These are phyloP conservation scores for Nemania abortiva DNA, from an alignment of 2,329 filamentous ascomycete species.

Conservation along the genomic window DNA sequence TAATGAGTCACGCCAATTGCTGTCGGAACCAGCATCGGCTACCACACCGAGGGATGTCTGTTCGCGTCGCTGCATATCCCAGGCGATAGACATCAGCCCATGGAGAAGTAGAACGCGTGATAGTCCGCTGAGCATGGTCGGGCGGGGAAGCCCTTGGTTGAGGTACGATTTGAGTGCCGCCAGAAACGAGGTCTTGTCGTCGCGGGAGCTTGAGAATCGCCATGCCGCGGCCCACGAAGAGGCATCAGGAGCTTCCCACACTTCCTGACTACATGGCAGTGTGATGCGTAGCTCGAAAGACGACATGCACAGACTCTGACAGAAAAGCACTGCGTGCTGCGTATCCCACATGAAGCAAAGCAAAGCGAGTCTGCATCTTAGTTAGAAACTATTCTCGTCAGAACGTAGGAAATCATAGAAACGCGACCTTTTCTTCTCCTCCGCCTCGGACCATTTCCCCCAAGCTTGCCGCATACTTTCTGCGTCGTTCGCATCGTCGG, in stretches of 20 bases:
- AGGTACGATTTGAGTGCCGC: constrained; percentile 68
- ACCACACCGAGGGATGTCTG: constrained; percentile 68
- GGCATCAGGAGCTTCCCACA: constrained; percentile 69
- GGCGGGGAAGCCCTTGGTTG: constrained; percentile 56
- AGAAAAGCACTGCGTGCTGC: constrained; percentile 73
- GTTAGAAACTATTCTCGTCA: not conserved
- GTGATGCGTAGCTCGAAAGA: constrained; percentile 70
- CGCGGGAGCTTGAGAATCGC: constrained; percentile 53
- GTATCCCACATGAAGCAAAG: constrained; percentile 76
- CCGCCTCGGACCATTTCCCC: constrained; percentile 65
- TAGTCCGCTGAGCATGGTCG: constrained; percentile 60
- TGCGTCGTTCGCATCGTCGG: constrained; percentile 47
- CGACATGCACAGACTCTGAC: constrained; percentile 75
- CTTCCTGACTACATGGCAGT: constrained; percentile 65
- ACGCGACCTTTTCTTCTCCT: constrained; percentile 67
- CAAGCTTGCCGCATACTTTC: constrained; percentile 61
- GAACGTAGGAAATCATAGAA: not conserved
- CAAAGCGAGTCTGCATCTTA: constrained; percentile 58
- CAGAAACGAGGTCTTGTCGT: constrained; percentile 58
- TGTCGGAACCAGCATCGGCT: constrained; percentile 36
- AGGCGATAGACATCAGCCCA: constrained; percentile 71
- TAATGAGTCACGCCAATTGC: constrained; percentile 63
- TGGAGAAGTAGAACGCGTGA: constrained; percentile 68
- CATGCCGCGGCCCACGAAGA: constrained; percentile 60
- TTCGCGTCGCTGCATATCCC: constrained; percentile 72